phyloP scores from a whole-genome alignment of 1,284 basidiomycete species.

The Marasmius tenuissimus region DNA sequence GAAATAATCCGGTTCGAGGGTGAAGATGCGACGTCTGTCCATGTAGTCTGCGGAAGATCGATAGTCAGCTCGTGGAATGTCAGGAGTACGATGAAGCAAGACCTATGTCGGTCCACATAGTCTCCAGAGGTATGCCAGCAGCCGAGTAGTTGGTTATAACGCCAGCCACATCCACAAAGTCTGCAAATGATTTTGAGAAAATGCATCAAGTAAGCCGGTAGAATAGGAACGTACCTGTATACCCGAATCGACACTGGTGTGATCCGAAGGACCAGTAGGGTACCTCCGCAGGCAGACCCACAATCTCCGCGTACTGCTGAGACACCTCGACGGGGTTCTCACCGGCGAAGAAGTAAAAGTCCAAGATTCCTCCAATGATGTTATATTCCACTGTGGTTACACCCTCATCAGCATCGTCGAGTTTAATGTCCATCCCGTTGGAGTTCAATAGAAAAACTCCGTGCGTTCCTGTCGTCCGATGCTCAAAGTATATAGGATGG shows the following conservation, averaged over 20 bases:
- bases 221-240: slow-evolving; percentile 41
- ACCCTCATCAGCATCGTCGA: slow-evolving; percentile 41
- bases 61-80: neutral
- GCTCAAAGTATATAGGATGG: slow-evolving; percentile 72
- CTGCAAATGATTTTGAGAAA: slow-evolving; percentile 27
- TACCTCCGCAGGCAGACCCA: slow-evolving; percentile 63
- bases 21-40: slow-evolving; percentile 67
- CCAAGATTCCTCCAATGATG: slow-evolving; percentile 67
- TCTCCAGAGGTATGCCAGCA: slow-evolving; percentile 66
- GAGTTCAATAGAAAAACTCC: slow-evolving; percentile 69
- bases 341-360: slow-evolving; percentile 77
- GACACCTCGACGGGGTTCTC: slow-evolving; percentile 63
- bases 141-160: slow-evolving; percentile 62
- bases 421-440: slow-evolving; percentile 75
- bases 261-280: slow-evolving; percentile 73
- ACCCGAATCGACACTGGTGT: slow-evolving; percentile 73
- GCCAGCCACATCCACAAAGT: slow-evolving; percentile 59
- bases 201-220: neutral
- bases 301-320: slow-evolving; percentile 65
- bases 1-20: slow-evolving; percentile 68
- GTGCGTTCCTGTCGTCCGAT: slow-evolving; percentile 62
- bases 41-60: slow-evolving; percentile 61
- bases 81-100: slow-evolving; percentile 7
- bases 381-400: slow-evolving; percentile 64
- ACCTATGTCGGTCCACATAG: slow-evolving; percentile 80